Percentiles rank a stretch among this genome's conserved stretches.
These are phyloP conservation scores for Cenchrus americanus DNA, from an alignment of 176 grass and related monocot genomes.

Conservation along the genomic window DNA sequence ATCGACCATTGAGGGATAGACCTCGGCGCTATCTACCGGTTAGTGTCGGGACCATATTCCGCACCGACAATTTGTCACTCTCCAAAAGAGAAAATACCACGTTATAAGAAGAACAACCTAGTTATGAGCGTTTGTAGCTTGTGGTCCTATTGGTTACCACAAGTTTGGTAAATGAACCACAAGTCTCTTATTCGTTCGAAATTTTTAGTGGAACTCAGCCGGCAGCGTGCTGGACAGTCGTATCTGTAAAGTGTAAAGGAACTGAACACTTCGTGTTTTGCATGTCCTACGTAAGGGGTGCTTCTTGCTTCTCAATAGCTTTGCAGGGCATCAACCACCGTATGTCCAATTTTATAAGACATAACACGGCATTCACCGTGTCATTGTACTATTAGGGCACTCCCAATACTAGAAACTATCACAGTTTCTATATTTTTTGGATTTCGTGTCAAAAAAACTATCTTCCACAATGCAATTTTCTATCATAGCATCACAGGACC, in stretches of 20 bases:
- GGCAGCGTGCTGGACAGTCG: background rate
- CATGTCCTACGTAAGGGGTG: background rate
- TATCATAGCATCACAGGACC: no score
- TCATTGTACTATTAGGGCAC: background rate
- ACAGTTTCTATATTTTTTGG: no score
- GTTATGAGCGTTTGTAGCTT: background rate
- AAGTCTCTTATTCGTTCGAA: background rate
- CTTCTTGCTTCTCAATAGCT: background rate
- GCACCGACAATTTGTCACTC: no score
- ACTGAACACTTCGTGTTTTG: background rate
- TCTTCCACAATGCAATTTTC: no score
- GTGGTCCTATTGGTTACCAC: background rate
- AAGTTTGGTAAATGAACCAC: background rate
- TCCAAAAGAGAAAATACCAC: background rate
- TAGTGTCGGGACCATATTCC: no score
- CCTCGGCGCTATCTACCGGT: no score
- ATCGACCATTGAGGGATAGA: no score
- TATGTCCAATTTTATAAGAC: background rate
- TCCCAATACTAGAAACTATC: no score
- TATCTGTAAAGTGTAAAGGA: background rate
- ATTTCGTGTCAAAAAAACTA: no score
- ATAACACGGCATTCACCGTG: background rate
- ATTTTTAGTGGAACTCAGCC: background rate
- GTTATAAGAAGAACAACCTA: background rate
- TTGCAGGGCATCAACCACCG: background rate